A percentile compares a stretch with the other conserved stretches of the same genome.
Evolutionary conservation across 164 flowering plant species (phyloP).

Genomic region (Taxillus chinensis): DNA sequence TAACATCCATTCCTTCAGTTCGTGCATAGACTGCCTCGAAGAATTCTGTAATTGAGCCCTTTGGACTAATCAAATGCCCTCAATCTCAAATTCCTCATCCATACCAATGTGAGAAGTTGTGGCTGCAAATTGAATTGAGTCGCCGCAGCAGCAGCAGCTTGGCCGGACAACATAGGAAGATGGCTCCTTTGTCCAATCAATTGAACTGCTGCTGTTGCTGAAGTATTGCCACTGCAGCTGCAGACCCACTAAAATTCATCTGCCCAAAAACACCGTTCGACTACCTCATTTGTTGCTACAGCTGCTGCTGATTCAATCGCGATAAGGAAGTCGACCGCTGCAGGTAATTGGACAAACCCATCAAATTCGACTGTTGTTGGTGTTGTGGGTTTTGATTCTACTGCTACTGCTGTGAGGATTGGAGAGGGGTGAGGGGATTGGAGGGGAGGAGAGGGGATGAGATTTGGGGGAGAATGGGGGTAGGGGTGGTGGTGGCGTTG

Average conservation of each 20-base stretch:
- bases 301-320: slow-evolving; percentile 43
- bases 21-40: slow-evolving; percentile 61
- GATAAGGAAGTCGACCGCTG: slow-evolving; percentile 63
- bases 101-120: slow-evolving; percentile 60
- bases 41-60: slow-evolving; percentile 66
- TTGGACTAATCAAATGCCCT: too few relatives aligned
- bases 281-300: slow-evolving; percentile 24
- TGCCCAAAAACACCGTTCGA: slow-evolving; percentile 13
- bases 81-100: too few relatives aligned
- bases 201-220: slow-evolving; percentile 23
- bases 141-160: slow-evolving; percentile 31
- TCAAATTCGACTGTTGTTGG: slow-evolving; percentile 27
- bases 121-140: slow-evolving; percentile 66
- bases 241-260: slow-evolving; percentile 9
- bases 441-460: slow-evolving; percentile 31
- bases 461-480: slow-evolving; percentile 32
- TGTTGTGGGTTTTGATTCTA: slow-evolving; percentile 18
- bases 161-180: slow-evolving; percentile 53
- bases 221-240: slow-evolving; percentile 31
- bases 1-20: slow-evolving; percentile 69
- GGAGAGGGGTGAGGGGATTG: slow-evolving; percentile 4
- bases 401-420: slow-evolving; percentile 12
- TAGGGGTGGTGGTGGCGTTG: slow-evolving; percentile 14
- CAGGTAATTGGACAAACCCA: slow-evolving; percentile 32
- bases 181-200: slow-evolving; percentile 62